A percentile compares a stretch with the other conserved stretches of the same genome.
phyloP scores from a whole-genome alignment of 495 filamentous ascomycete species.

The Evernia prunastri region DNA sequence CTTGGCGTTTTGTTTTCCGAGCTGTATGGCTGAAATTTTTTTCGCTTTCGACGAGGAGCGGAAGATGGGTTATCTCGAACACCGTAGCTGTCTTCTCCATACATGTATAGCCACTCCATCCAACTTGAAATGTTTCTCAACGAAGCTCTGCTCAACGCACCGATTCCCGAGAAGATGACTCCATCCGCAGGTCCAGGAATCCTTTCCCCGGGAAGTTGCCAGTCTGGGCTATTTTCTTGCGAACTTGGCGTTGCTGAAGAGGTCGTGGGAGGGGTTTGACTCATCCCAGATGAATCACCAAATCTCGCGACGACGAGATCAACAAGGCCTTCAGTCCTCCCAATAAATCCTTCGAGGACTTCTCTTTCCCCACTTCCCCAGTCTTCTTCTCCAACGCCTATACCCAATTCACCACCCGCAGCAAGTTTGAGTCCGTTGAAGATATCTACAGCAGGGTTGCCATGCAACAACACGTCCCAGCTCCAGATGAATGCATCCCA shows the following conservation, averaged over 20 bases:
- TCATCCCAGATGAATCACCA: conserved; percentile 46
- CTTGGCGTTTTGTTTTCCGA: neutral
- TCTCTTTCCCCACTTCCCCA: conserved; percentile 86
- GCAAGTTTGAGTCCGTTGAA: conserved; percentile 85
- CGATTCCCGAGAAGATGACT: conserved; percentile 73
- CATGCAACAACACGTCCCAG: conserved; percentile 87
- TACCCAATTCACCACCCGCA: conserved; percentile 81
- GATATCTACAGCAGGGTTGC: conserved; percentile 74
- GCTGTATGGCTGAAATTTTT: conserved; percentile 23
- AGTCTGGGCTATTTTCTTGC: neutral
- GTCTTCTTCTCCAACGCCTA: conserved; percentile 91
- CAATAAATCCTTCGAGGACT: conserved; percentile 77
- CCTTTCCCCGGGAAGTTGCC: conserved; percentile 6
- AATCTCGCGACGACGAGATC: conserved; percentile 85
- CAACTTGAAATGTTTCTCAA: conserved; percentile 64
- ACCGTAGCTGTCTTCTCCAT: conserved; percentile 74
- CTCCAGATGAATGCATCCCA: conserved; percentile 75
- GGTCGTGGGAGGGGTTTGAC: conserved; percentile 4
- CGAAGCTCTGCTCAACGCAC: conserved; percentile 57
- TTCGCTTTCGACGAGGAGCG: conserved; percentile 41
- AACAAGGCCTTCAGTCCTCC: conserved; percentile 57
- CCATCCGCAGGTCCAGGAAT: conserved; percentile 58
- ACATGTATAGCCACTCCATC: conserved; percentile 76
- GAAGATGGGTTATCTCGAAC: conserved; percentile 65
- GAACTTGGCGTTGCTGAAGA: conserved; percentile 14